Evolutionary conservation across 2,329 filamentous ascomycete species (phyloP), one percentile per base, ranked within the genome.

Genomic region (Epichloe brachyelytri): DNA sequence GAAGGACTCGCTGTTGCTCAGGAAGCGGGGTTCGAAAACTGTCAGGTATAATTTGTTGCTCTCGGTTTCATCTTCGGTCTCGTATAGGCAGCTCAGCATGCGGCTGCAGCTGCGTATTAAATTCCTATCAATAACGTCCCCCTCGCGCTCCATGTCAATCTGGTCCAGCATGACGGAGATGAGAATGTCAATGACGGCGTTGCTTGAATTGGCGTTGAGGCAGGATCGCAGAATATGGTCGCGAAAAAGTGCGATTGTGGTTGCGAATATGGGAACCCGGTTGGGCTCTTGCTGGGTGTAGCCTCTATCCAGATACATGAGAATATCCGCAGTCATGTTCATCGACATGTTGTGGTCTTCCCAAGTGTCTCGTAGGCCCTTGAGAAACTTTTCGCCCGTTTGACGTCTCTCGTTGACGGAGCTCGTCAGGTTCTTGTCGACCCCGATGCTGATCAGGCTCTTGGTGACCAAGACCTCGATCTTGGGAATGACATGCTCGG

Each of bases 281-380:
- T 82, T 79, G 5, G 69, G 61, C 55, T 94, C 88, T 47, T 65
- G 61, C 37, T 82, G 74, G 47, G 82, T 85, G 61, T 86, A 89
- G 30, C 90, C 83, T 47, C 89, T 85, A 63, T 98, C 91, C 75
- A 98, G 88, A 63, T 96, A 96, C 89, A 97, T 96, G 48, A 97
- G 75, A 34, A 97, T 88, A 65, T 97, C 93, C 4, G 90, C 89
- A 48, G 88, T 84, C 91, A 97, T 97, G 63, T 88, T 89, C 87
- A 95, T 95, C 43, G 86, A 90, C 51, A 86, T 79, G 63, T 90
- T 87, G 63, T 98, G 90, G 55, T 94, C 86, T 54, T 89, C 81
- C 88, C 90, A 98, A 2, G 83, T 81, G 52, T 82, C 76, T 58
- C 85, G 85, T 14, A 97, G 67, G 0, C 81, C 84, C 51, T 79